A percentile compares a stretch with the other conserved stretches of the same genome.
Conservation (phyloP, 805 yeast genomes). For the Yarrowia porcina region DNA sequence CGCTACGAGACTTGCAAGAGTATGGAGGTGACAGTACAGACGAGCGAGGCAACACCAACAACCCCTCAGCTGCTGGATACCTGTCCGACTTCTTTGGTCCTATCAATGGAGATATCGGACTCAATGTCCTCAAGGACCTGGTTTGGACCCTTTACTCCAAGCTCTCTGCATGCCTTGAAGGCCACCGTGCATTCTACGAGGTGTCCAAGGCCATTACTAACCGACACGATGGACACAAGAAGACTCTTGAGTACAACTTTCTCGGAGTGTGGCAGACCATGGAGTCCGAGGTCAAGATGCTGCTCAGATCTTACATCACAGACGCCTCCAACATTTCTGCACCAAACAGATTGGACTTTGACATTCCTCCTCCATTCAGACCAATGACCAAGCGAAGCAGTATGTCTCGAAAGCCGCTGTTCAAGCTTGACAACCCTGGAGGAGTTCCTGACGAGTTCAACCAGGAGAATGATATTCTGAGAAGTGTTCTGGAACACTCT, state of each 20-base stretch:
- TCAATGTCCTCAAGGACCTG: slow-evolving; percentile 61
- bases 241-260: slow-evolving; percentile 38
- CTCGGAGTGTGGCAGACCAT: slow-evolving; percentile 46
- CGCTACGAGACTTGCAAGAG: slow-evolving; percentile 35
- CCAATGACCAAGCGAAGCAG: slow-evolving; percentile 36
- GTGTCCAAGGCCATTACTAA: slow-evolving; percentile 39
- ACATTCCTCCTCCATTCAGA: slow-evolving; percentile 17
- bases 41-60: background rate
- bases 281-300: slow-evolving; percentile 43
- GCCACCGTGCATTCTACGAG: slow-evolving; percentile 63
- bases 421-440: slow-evolving; percentile 38
- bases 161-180: slow-evolving; percentile 60
- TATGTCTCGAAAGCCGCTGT: slow-evolving; percentile 28
- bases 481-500: slow-evolving; percentile 51
- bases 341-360: slow-evolving; percentile 11
- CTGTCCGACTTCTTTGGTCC: slow-evolving; percentile 15
- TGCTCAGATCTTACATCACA: slow-evolving; percentile 42
- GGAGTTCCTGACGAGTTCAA: slow-evolving; percentile 31
- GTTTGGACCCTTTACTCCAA: slow-evolving; percentile 68
- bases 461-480: slow-evolving; percentile 42
- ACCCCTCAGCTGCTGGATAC: background rate
- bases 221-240: slow-evolving; percentile 27
- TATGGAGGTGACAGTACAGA: background rate
- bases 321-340: slow-evolving; percentile 25
- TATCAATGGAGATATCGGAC: slow-evolving; percentile 44